A percentile compares a stretch with the other conserved stretches of the same genome.
Evolutionary conservation across 306 rosid species (phyloP).

Genomic region (Quercus aquifolioides): DNA sequence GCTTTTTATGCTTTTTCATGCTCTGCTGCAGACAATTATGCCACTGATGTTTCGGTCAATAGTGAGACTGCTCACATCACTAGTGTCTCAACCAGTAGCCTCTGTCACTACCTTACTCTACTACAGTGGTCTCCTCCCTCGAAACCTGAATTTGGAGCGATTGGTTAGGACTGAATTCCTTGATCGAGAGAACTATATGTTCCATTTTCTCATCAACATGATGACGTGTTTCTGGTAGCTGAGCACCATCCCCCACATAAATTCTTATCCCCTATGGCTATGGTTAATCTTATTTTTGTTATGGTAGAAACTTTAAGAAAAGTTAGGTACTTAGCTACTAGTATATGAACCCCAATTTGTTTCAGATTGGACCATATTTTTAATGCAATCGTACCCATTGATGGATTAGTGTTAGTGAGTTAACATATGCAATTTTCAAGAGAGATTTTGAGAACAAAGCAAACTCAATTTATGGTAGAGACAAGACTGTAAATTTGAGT

Average conservation of each 20-base stretch:
- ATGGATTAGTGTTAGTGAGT: background rate
- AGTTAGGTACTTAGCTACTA: too few species aligned
- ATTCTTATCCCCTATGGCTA: background rate
- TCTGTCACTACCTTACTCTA: slow-evolving; percentile 48
- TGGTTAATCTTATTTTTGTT: too few species aligned
- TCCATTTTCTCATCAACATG: slow-evolving; percentile 46
- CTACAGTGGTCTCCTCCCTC: slow-evolving; percentile 51
- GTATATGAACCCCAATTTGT: too few species aligned
- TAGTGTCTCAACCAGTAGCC: slow-evolving; percentile 40
- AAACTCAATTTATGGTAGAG: background rate
- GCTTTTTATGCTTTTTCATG: background rate
- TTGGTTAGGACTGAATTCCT: slow-evolving; percentile 46
- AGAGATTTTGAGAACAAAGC: background rate
- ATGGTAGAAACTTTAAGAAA: too few species aligned
- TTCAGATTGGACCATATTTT: background rate
- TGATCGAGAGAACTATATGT: slow-evolving; percentile 45
- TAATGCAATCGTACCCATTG: background rate
- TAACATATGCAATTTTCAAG: background rate
- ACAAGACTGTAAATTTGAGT: background rate
- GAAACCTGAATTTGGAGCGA: slow-evolving; percentile 45
- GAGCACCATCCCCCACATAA: background rate
- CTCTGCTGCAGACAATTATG: slow-evolving; percentile 30
- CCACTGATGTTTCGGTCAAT: slow-evolving; percentile 42
- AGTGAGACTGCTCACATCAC: slow-evolving; percentile 33
- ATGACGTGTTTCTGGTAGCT: slow-evolving; percentile 57